Base-by-base conservation (phyloP, 768 basidiomycete genomes). In the Candolleomyces aberdarensis region DNA sequence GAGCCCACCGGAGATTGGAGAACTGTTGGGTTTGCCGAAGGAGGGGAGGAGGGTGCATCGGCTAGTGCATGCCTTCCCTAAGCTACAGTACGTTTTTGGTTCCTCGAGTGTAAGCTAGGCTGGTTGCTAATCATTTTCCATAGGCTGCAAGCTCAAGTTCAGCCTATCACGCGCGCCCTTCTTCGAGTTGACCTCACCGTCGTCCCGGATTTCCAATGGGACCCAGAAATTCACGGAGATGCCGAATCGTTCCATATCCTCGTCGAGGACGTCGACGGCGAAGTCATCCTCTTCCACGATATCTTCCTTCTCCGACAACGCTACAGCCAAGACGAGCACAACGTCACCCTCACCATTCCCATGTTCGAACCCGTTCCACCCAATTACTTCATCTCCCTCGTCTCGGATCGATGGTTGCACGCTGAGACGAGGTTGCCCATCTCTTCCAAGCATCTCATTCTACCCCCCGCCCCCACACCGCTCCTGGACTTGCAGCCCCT, bases 291-390 rank as follows among this genome's bases (percentile, higher is more conserved):
- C 32, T 98, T 95, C 84, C 92, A 95, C 64, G 96, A 98, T 68
- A 84, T 84, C 20, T 98, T 98, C 78, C 77, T 96, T 54, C 87
- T 99, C 31, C 89, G 93, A 3, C 91, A 97, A 67, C 87, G 89
- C 2, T 98, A 96, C 64, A 90, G 92, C 1, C 91, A 92, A 66
- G 91, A 94, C 62, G 96, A 98, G 66, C 97, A 98, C 75, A 94
- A 86, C 64, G 86, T 99, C 54, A 95, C 95, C 0, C 83, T 99
- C 63, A 97, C 93, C 0, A 93, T 98, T 2, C 94, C 95, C 0
- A 96, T 99, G 85, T 93, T 90, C 67, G 96, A 98, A 68, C 96
- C 97, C 0, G 89, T 97, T 14, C 96, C 97, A 20, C 97, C 97
- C 1, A 98, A 98, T 72, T 98, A 98, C 78, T 98, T 94, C 73